Evolutionary conservation across 176 grass and related monocot species (phyloP), one percentile per base, ranked within the genome.

Genomic region (Chloris gayana): DNA sequence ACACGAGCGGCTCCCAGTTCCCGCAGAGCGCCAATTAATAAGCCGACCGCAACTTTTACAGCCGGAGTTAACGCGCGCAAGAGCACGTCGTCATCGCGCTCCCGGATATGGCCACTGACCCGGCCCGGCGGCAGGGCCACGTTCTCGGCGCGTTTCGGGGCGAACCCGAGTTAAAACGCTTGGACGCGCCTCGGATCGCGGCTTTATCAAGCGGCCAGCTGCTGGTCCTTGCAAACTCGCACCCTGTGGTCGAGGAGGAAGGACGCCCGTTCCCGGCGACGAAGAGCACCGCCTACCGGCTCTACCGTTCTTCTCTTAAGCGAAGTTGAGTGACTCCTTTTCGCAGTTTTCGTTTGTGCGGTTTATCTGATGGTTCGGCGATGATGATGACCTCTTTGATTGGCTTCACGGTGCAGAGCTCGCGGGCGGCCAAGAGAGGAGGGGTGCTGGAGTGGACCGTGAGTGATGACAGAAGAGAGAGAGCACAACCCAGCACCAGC

Each of bases 381-480:
- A 15, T 24, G 53, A 41, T 25, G 35, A 22, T 67, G 64, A 22
- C 33, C 11, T 32, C 14, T 64, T 6, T 21, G 0, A 19, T 64
- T 17, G 21, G 29, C 49, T 60, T 72, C 4, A 58, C 7, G 47
- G 6, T 74, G 49, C 69, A 74, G 76, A 53, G 50, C 15, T 6
- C 8, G n/a, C 33, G 32, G 4, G n/a, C 9, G 64, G 22, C 22
- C 0, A 27, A 18, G n/a, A 64, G 9, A 25, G 41, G 5, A 0
- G 22, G 0, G 47, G 12, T 13, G 69, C 29, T 9, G 22, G 76
- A 8, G 62, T 67, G 59, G 69, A 53, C 32, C 14, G 41, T 45
- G 80, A 53, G 77, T 25, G 84, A 87, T 97, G 94, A 97, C 94
- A 97, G 91, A 93, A 97, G 93, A 91, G 91, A 94, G 87, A 97